Evolutionary conservation across 208 protist genomes (phyloP), one percentile per base, ranked within the genome.

Genomic region (Vickermania spadyakhi): DNA sequence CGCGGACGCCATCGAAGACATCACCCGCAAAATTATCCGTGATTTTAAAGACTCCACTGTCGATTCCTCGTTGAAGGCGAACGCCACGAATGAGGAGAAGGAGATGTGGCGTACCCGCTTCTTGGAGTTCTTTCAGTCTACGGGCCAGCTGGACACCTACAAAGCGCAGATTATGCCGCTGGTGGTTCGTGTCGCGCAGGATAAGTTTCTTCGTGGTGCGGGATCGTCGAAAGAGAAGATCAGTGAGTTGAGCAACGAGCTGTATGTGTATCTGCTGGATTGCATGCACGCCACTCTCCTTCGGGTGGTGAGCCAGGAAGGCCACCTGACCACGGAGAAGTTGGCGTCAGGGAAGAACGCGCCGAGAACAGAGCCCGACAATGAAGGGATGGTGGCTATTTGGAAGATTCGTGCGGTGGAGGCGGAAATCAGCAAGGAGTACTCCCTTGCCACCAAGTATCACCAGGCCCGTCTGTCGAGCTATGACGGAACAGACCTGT

Each of bases 181-280:
- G 28, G 80, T 96, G 11, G 62, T 76, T 26, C 65, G 63, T 41
- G 64, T 93, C 25, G 81, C 81, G 25, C 70, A 85, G 56, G 79
- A 93, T 66, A 81, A 78, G 18, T 79, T 88, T 61, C 30, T 70
- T 13, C 55, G 54, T 31, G 62, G 72, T 22, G 64, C 50, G 4
- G 64, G 56, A 28, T 55, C 72, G 2, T 64, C 78, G 7, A 27
- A 26, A 3, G 57, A 72, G 57, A 75, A 74, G 26, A 66, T 94
- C 26, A 65, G 60, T 26, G 31, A 71, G 51, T 53, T 91, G 51
- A 82, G 72, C 65, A 96, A 91, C 71, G 84, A 96, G 53, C 66
- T 96, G 45, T 96, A 96, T 67, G 86, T 94, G 5, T 89, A 89
- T 58, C 72, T 96, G 26, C 71, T 92, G 18, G 79, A 96, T 51